Conservation (phyloP, 495 filamentous ascomycete species). For the Penicillium paxilli region DNA sequence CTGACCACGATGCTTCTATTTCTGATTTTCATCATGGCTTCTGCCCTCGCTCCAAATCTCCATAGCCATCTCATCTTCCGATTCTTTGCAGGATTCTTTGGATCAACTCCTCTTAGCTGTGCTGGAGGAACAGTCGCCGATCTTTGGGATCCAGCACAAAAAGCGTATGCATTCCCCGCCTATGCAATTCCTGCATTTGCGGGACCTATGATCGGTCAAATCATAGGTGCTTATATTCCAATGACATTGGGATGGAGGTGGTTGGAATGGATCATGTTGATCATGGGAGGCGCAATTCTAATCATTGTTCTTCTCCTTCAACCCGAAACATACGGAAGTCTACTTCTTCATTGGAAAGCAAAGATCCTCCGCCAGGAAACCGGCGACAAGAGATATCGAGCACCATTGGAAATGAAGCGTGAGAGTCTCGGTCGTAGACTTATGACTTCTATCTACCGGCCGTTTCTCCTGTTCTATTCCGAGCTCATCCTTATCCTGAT, state of each 20-base stretch:
- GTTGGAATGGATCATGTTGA: conserved; percentile 48
- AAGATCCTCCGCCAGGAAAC: conserved; percentile 40
- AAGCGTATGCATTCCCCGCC: conserved; percentile 43
- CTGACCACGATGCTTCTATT: conserved; percentile 42
- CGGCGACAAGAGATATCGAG: conserved; percentile 34
- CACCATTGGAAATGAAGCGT: conserved; percentile 36
- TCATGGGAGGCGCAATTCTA: conserved; percentile 38
- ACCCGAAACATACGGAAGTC: conserved; percentile 48
- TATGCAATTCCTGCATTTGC: conserved; percentile 34
- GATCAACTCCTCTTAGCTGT: conserved; percentile 42
- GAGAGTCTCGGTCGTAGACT: conserved; percentile 27
- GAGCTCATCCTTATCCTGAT: conserved; percentile 48
- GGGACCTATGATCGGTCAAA: conserved; percentile 41
- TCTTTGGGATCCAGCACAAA: conserved; percentile 41
- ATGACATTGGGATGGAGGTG: conserved; percentile 36
- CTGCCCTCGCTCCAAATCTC: conserved; percentile 44
- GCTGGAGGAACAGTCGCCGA: conserved; percentile 47
- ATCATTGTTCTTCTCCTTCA: conserved; percentile 35
- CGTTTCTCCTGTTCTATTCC: conserved; percentile 33
- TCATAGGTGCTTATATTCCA: conserved; percentile 45
- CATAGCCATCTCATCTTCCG: conserved; percentile 41
- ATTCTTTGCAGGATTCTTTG: conserved; percentile 49
- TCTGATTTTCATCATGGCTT: conserved; percentile 50
- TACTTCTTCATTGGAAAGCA: conserved; percentile 49
- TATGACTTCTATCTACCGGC: conserved; percentile 33